phyloP scores from a whole-genome alignment of 176 grass and related monocot species.

The Hordeum marinum region DNA sequence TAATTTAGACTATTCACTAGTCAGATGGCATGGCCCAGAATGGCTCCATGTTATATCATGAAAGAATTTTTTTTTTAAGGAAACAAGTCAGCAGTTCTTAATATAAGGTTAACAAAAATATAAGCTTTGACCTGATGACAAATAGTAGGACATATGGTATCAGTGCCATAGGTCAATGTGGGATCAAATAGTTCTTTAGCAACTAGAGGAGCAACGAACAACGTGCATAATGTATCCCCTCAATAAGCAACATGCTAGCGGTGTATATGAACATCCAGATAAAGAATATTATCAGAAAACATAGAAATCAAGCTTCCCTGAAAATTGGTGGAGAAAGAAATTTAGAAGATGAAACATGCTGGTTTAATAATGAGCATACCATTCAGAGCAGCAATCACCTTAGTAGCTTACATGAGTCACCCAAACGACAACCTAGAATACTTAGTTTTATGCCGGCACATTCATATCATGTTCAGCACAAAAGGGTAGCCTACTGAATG shows the following conservation, averaged over 20 bases:
- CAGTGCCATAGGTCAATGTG: not conserved
- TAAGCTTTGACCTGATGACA: not conserved
- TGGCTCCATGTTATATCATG: not conserved
- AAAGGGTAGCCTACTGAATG: conserved; percentile 15
- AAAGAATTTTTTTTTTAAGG: not conserved
- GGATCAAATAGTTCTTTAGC: not conserved
- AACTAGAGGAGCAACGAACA: not conserved
- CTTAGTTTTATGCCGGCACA: not conserved
- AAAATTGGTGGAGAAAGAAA: conserved; percentile 4
- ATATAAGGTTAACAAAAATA: not conserved
- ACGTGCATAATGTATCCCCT: not conserved
- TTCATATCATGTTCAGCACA: conserved; percentile 23
- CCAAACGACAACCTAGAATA: conserved; percentile 5
- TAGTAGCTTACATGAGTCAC: conserved; percentile 41
- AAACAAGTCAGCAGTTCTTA: not conserved
- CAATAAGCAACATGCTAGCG: conserved; percentile 1
- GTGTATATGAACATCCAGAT: not conserved
- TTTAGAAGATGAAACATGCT: not conserved
- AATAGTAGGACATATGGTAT: not conserved
- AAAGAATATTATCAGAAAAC: not conserved
- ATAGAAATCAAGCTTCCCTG: not conserved
- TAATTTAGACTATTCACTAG: conserved; percentile 13
- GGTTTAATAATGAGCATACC: conserved; percentile 15
- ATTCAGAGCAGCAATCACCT: not conserved
- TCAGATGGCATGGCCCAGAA: not conserved